A percentile compares a stretch with the other conserved stretches of the same genome.
Conservation (phyloP, 768 basidiomycete genomes). For the Bullera alba region DNA sequence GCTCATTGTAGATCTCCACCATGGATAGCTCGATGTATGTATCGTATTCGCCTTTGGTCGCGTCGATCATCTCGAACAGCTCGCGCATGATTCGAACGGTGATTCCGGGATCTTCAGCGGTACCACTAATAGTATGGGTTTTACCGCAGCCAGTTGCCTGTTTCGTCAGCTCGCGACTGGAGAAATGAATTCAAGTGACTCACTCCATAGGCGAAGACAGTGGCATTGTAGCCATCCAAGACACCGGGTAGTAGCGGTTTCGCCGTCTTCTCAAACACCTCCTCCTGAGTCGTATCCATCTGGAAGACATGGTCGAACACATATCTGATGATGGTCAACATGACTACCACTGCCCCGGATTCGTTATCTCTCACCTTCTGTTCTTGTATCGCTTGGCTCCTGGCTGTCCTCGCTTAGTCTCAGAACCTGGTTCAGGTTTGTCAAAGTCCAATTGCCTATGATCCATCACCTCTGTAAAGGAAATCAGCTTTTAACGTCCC, state of each 20-base stretch:
- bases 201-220: constrained; percentile 97
- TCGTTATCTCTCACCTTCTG: constrained; percentile 59
- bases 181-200: constrained; percentile 42
- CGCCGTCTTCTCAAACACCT: constrained; percentile 79
- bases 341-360: too few relatives aligned
- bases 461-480: constrained; percentile 67
- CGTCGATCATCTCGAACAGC: constrained; percentile 86
- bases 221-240: constrained; percentile 91
- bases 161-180: constrained; percentile 2
- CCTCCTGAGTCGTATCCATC: constrained; percentile 69
- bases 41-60: constrained; percentile 74
- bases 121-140: constrained; percentile 96
- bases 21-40: constrained; percentile 88
- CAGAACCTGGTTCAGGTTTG: constrained; percentile 71
- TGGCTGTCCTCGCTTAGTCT: constrained; percentile 20
- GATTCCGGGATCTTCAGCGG: constrained; percentile 76
- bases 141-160: constrained; percentile 99
- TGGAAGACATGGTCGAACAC: constrained; percentile 94
- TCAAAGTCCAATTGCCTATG: constrained; percentile 94
- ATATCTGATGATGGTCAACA: constrained; percentile 50
- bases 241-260: constrained; percentile 70
- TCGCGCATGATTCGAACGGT: constrained; percentile 97
- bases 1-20: constrained; percentile 98
- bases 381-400: constrained; percentile 88
- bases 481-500: constrained; percentile 48